Evolutionary conservation across 2,329 filamentous ascomycete genomes (phyloP), one percentile per base, ranked within the genome.

Genomic region (Knufia fluminis): DNA sequence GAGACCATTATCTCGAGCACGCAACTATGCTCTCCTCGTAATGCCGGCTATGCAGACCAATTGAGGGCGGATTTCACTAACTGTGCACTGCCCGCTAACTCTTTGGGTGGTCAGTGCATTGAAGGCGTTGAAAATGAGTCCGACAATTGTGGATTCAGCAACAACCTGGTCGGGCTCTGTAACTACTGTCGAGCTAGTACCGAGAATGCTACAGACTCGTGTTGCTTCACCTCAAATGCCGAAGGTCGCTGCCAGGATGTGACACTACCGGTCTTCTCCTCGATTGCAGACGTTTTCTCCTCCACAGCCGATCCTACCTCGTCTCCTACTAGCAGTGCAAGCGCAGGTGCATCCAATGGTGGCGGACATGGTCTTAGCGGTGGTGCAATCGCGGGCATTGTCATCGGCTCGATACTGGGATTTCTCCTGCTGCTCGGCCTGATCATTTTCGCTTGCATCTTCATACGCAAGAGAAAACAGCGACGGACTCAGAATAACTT

Each of bases 1-100:
- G 84, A 90, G 58, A 81, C 85, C 50, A 84, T 98, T 54, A 77
- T 85, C 23, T 79, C 86, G 3, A 86, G 94, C 64, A 74, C 73
- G 33, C 69, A 76, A 14, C 74, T 94, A 19, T 98, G 92, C 67
- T 74, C 79, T 3, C 80, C 75, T 35, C 77, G 85, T 6, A 76
- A 75, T 49, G 67, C 68, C 48, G 78, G 85, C 63, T 82, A 86
- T 44, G 76, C 83, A 60, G 74, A 77, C 49, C 80, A 95, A 60
- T 91, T 98, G 55, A 79, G 90, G 59, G 86, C 92, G 46, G 92
- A 98, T 66, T 96, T 97, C 63, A 85, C 85, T 14, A 86, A 88
- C 57, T 98, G 92, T 65, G 81, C 88, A 8, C 73, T 91, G 35
- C 90, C 92, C 7, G 79, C 83, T n/a, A 74, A 85, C 53, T 83